Evolutionary conservation across 495 filamentous ascomycete species (phyloP).

Genomic region (Penicillium bialowiezense): DNA sequence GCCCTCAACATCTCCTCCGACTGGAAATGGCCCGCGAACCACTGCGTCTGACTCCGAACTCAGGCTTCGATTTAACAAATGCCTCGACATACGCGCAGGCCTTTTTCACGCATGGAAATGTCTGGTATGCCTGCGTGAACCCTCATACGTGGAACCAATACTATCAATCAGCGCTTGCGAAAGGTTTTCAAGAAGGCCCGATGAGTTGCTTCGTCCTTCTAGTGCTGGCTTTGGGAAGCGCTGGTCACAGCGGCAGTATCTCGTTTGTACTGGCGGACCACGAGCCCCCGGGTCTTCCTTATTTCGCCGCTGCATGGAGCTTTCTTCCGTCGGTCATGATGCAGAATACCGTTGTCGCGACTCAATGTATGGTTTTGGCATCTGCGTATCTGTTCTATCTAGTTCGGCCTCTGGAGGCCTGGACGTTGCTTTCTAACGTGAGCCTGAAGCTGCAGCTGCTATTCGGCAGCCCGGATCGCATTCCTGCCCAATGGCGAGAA

Average conservation of each 20-base stretch:
- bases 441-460: slow-evolving; percentile 79
- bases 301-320: slow-evolving; percentile 77
- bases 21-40: slow-evolving; percentile 79
- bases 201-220: slow-evolving; percentile 82
- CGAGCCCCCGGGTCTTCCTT: slow-evolving; percentile 73
- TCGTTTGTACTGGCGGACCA: slow-evolving; percentile 65
- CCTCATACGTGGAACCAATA: slow-evolving; percentile 77
- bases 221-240: slow-evolving; percentile 73
- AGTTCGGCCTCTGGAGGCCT: slow-evolving; percentile 76
- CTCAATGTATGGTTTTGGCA: slow-evolving; percentile 75
- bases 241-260: slow-evolving; percentile 68
- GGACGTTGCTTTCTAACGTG: slow-evolving; percentile 73
- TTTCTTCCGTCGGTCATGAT: slow-evolving; percentile 76
- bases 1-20: slow-evolving; percentile 73
- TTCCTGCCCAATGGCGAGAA: slow-evolving; percentile 66
- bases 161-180: slow-evolving; percentile 67
- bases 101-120: slow-evolving; percentile 76
- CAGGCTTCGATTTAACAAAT: slow-evolving; percentile 71
- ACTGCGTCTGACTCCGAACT: slow-evolving; percentile 52
- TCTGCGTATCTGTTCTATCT: slow-evolving; percentile 81
- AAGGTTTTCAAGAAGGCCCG: slow-evolving; percentile 69
- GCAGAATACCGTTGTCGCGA: slow-evolving; percentile 68
- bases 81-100: slow-evolving; percentile 70
- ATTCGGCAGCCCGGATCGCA: slow-evolving; percentile 64
- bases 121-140: slow-evolving; percentile 85